Evolutionary conservation across 495 filamentous ascomycete genomes (phyloP), one percentile per base, ranked within the genome.

Genomic region (Paragyromitra xinjiangensis): DNA sequence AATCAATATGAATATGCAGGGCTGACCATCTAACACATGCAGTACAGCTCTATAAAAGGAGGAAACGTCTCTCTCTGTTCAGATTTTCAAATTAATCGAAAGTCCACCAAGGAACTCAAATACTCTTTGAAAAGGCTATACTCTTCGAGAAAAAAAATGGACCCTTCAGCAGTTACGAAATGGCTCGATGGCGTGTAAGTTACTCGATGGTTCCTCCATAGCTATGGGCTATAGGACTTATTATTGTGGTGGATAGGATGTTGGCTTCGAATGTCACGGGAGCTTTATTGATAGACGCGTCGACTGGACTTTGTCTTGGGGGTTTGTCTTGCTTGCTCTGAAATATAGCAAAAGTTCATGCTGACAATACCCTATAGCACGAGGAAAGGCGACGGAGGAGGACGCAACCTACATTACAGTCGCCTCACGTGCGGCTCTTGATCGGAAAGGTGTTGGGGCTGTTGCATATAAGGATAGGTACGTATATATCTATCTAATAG

Each of bases 381-480:
- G 81, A 39, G 81, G 81, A 7, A 82, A 77, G 29, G 81, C 81
- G 6, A 80, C 80, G 0, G 81, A 82, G 24, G 76, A 74, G 22
- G 81, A 82, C 42, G 80, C 81, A 59, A 80, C 80, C 34, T 82
- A 82, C 51, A 78, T 82, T 34, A 65, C 80, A 8, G 77, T 82
- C 11, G 81, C 81, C 12, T 82, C 80, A 40, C 75, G 80, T 40
- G 56, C 69, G 6, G 76, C 79, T 19, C 71, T 82, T 24, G 81
- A 82, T 53, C 22, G 26, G 16, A 80, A 48, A 42, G 80, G 81
- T 51, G 80, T 82, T 22, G 80, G 81, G 26, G 81, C 81, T 8
- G 80, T 81, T 40, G 71, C 77, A 62, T 82, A 77, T 68, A 82
- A 81, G 40, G 80, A 82, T 67, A 79, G 76, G 80, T 82, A 79